These are phyloP conservation scores for Phellopilus nigrolimitatus DNA, from an alignment of 1,284 basidiomycete genomes.

Conservation along the genomic window DNA sequence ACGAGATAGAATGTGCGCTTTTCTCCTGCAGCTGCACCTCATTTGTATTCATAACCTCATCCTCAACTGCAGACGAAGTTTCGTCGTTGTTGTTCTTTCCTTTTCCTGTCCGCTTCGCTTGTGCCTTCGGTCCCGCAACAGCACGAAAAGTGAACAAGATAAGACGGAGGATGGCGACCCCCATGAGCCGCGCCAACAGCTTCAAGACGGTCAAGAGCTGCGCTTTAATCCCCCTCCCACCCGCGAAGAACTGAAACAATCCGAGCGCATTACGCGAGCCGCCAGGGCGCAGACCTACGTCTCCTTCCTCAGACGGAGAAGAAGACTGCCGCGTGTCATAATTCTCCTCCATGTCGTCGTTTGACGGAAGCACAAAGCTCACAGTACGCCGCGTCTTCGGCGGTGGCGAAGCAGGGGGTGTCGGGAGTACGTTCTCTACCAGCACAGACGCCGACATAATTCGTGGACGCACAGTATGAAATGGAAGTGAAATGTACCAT, in stretches of 20 bases:
- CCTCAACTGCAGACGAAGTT: too few species aligned
- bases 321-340: not conserved
- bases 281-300: not conserved
- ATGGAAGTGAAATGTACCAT: slow-evolving; percentile 3
- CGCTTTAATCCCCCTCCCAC: not conserved
- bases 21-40: too few species aligned
- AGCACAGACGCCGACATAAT: not conserved
- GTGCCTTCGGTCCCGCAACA: not conserved
- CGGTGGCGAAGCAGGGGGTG: slow-evolving; percentile 11
- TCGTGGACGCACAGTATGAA: not conserved
- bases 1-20: too few species aligned
- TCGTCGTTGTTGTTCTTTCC: not conserved
- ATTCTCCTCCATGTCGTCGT: not conserved
- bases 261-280: not conserved
- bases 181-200: slow-evolving; percentile 2
- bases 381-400: slow-evolving; percentile 6
- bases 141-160: not conserved
- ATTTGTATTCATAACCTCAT: too few species aligned
- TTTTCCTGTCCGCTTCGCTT: not conserved
- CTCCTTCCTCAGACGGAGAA: not conserved
- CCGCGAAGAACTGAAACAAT: not conserved
- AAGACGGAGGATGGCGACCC: slow-evolving; percentile 2
- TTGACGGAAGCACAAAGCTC: slow-evolving; percentile 3
- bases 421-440: slow-evolving; percentile 9
- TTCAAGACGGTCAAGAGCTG: not conserved